Conservation (phyloP, 2,329 filamentous ascomycete genomes). For the Davidsoniella eucalypti region DNA sequence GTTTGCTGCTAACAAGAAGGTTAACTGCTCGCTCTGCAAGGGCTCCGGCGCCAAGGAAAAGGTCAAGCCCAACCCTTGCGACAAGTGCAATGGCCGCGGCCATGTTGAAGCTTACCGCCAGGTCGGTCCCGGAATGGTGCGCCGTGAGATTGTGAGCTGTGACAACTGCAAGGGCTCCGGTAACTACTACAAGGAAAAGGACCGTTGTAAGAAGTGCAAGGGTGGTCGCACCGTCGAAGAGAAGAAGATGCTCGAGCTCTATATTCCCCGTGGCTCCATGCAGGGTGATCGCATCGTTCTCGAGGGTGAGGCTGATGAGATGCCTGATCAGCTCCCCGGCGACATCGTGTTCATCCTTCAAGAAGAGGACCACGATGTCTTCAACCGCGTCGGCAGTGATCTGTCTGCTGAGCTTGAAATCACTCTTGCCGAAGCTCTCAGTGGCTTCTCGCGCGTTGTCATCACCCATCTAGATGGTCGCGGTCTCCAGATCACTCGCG, state of each 20-base stretch:
- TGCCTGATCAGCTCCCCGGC: slow-evolving; percentile 74
- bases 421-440: slow-evolving; percentile 67
- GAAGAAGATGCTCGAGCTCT: slow-evolving; percentile 89
- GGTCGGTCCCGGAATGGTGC: slow-evolving; percentile 73
- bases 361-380: slow-evolving; percentile 66
- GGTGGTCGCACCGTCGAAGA: slow-evolving; percentile 73
- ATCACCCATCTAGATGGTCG: slow-evolving; percentile 86
- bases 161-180: slow-evolving; percentile 75
- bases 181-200: slow-evolving; percentile 82
- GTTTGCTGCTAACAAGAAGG: slow-evolving; percentile 84
- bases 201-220: slow-evolving; percentile 98
- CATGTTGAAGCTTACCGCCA: slow-evolving; percentile 62
- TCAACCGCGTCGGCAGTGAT: slow-evolving; percentile 71
- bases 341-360: slow-evolving; percentile 82
- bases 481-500: slow-evolving; percentile 66
- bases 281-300: slow-evolving; percentile 82
- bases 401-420: slow-evolving; percentile 68
- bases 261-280: slow-evolving; percentile 75
- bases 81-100: slow-evolving; percentile 69
- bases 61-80: slow-evolving; percentile 67
- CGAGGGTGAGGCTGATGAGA: slow-evolving; percentile 86
- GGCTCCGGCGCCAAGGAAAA: slow-evolving; percentile 84
- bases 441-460: slow-evolving; percentile 79
- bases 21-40: slow-evolving; percentile 75
- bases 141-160: slow-evolving; percentile 64